Evolutionary conservation across 331 rosid genomes (phyloP).

Genomic region (Acacia concinna): DNA sequence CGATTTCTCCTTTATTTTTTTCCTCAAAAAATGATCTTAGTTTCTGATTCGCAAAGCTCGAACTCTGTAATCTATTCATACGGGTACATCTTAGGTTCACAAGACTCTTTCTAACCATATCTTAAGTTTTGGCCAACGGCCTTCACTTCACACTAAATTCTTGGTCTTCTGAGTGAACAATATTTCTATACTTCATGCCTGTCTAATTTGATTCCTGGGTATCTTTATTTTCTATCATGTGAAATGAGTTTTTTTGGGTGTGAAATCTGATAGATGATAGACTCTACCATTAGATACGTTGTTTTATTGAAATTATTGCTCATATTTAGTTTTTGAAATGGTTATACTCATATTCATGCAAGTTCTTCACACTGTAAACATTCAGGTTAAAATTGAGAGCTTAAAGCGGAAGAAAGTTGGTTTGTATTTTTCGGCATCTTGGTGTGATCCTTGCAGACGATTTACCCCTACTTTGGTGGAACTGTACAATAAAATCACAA

Average conservation of each 20-base stretch:
- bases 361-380: not conserved
- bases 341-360: not conserved
- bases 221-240: not conserved
- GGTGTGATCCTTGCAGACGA: conserved; percentile 61
- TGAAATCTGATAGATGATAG: not conserved
- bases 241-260: not conserved
- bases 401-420: conserved; percentile 70
- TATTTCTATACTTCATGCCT: not conserved
- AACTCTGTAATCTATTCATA: not conserved
- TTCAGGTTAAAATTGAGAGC: conserved; percentile 64
- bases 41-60: not conserved
- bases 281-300: not conserved
- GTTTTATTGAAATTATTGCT: conserved; percentile 2
- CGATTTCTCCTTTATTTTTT: not conserved
- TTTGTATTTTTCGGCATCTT: conserved; percentile 72
- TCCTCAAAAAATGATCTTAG: not conserved
- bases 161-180: not conserved
- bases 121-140: not conserved
- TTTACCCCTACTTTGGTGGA: conserved; percentile 64
- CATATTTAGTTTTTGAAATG: not conserved
- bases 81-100: not conserved
- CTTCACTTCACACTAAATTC: not conserved
- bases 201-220: not conserved
- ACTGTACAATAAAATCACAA: conserved; percentile 53
- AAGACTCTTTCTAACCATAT: not conserved